Percentiles rank a stretch among this genome's conserved stretches.
These are phyloP conservation scores for Backusella morwellensis DNA, from an alignment of 192 early-diverging fungal genomes.

Conservation along the genomic window DNA sequence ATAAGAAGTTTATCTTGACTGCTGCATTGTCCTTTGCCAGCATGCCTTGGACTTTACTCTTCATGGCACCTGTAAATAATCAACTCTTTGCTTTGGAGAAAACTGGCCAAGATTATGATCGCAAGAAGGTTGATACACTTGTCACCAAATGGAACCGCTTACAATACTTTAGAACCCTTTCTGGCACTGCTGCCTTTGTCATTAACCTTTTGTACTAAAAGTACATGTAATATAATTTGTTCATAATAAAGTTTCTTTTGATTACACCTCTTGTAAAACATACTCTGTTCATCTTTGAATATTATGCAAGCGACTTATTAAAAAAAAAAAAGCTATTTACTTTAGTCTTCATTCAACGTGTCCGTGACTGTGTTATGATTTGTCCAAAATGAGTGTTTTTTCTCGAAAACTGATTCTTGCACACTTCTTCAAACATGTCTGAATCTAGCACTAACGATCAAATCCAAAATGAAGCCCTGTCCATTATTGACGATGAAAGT, in stretches of 20 bases:
- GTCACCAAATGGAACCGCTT: neutral
- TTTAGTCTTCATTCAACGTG: no score
- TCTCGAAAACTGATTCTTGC: neutral
- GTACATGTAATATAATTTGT: no score
- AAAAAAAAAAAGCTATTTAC: no score
- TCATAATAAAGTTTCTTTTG: no score
- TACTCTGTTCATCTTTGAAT: no score
- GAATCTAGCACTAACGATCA: neutral
- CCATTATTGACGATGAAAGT: slow-evolving; percentile 2
- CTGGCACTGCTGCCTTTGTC: slow-evolving; percentile 9
- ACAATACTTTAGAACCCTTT: slow-evolving; percentile 7
- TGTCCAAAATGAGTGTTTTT: no score
- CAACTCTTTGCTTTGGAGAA: slow-evolving; percentile 10
- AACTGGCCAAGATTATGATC: slow-evolving; percentile 3
- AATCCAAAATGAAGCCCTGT: neutral
- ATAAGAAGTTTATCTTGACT: neutral
- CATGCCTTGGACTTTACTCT: neutral
- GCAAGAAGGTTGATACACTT: neutral
- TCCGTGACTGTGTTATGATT: no score
- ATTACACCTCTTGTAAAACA: no score
- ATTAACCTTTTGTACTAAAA: neutral
- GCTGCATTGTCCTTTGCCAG: slow-evolving; percentile 1
- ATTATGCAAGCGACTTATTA: no score
- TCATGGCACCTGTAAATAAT: slow-evolving; percentile 11
- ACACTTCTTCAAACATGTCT: neutral